Base-by-base conservation (phyloP, 2,329 filamentous ascomycete genomes). In the Fusarium sp. region DNA sequence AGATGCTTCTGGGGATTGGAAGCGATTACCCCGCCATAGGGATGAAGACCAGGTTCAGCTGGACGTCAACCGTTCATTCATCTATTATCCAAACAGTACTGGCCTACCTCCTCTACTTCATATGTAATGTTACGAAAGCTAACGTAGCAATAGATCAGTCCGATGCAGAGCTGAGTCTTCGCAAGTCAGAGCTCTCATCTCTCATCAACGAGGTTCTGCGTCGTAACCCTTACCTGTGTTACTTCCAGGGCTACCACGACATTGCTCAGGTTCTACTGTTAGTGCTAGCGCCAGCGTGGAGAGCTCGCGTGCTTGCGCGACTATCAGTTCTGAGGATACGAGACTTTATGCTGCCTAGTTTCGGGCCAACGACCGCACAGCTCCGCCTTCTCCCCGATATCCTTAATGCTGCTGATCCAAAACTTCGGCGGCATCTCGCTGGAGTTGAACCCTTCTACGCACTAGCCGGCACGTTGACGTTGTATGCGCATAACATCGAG, bases 181-280 rank as follows among this genome's bases (percentile, higher is more conserved):
- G 92, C 76, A 97, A 96, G 77, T 77, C 84, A 56, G 89, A 96
- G 75, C 86, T 99, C 3, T 95, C 90, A 9, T 82, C 88, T 67
- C 85, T 99, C 51, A 98, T 99, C 74, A 88, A 88, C 52, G 86
- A 91, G 69, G 89, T 97, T 15, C 86, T 99, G 45, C 91, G 97
- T 54, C 87, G 87, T 34, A 86, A 97, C 74, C 93, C 94, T 16
- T 90, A 91, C 77, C 88, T 99, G 36, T 93, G 90, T 83, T 99
- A 99, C 81, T 99, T 99, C 79, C 96, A 99, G 82, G 96, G 96
- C 77, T 99, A 97, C 78, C 96, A 99, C 80, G 96, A 99, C 81
- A 98, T 99, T 75, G 96, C 93, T 73, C 97, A 99, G 81, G 96
- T 99, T 26, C 86, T 99, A 62, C 87, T 98, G 40, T 86, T 99